Evolutionary conservation across 1,139 yeast genomes (phyloP).

Genomic region (Hyphopichia khmerensis): DNA sequence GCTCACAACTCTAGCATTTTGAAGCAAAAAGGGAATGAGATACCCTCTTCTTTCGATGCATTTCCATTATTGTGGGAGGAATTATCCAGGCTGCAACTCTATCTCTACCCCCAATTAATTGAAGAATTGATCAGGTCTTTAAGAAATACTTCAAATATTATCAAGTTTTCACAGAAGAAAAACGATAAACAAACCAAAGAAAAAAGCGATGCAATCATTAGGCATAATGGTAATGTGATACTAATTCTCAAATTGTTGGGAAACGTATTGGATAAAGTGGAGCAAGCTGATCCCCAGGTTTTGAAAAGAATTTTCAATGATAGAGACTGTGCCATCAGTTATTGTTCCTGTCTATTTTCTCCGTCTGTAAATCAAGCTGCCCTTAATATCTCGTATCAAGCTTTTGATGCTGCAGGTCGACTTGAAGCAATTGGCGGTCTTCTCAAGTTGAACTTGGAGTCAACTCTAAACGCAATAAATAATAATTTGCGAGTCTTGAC

Average conservation of each 20-base stretch:
- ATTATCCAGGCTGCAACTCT: conserved; percentile 36
- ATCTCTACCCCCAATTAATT: conserved; percentile 38
- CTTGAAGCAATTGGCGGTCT: conserved; percentile 66
- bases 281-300: conserved; percentile 42
- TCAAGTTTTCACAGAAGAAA: conserved; percentile 31
- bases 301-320: conserved; percentile 33
- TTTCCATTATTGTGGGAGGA: conserved; percentile 49
- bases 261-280: conserved; percentile 31
- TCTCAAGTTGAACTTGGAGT: conserved; percentile 41
- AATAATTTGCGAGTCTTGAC: conserved; percentile 47
- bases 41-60: conserved; percentile 43
- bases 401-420: conserved; percentile 69
- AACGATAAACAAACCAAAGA: conserved; percentile 17
- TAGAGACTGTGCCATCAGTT: conserved; percentile 41
- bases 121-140: conserved; percentile 43
- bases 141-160: conserved; percentile 41
- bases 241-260: conserved; percentile 21
- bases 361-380: conserved; percentile 66
- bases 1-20: conserved; percentile 53
- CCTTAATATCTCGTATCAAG: conserved; percentile 69
- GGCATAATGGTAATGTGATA: conserved; percentile 33
- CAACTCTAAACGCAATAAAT: conserved; percentile 49
- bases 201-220: conserved; percentile 21
- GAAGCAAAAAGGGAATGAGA: conserved; percentile 25
- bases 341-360: conserved; percentile 70